Percentiles rank a stretch among this genome's conserved stretches.
phyloP scores from a whole-genome alignment of 129 eudicot species.

The Logfia minima region DNA sequence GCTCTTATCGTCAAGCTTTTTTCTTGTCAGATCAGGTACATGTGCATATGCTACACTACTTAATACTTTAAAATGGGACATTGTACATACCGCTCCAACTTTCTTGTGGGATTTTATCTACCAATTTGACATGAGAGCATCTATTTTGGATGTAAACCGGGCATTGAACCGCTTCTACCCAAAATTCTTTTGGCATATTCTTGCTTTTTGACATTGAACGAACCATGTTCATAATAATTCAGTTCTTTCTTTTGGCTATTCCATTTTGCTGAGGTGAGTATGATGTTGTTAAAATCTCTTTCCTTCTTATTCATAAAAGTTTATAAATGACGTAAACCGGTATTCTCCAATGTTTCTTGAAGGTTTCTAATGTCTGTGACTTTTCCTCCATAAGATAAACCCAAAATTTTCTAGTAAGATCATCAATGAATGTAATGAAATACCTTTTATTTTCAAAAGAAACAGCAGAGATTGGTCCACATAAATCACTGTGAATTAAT shows the following conservation, averaged over 20 bases:
- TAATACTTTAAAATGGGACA: conserved; percentile 8
- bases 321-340: not conserved
- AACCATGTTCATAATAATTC: conserved; percentile 3
- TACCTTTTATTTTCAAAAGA: conserved; percentile 16
- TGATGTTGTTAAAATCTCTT: not conserved
- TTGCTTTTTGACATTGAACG: conserved; percentile 7
- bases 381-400: not conserved
- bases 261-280: not conserved
- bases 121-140: not conserved
- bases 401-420: conserved; percentile 6
- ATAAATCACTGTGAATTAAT: conserved; percentile 1
- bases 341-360: not conserved
- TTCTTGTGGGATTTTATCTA: conserved; percentile 11
- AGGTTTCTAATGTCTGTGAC: not conserved
- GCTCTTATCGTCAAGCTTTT: not conserved
- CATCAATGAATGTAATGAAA: not conserved
- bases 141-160: conserved; percentile 7
- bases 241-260: not conserved
- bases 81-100: not conserved
- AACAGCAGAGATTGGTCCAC: not conserved
- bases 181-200: conserved; percentile 9
- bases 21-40: not conserved
- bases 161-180: not conserved
- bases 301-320: not conserved
- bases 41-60: conserved; percentile 18